Conservation (phyloP, 2,329 filamentous ascomycete genomes). For the Aspergillus sergii region DNA sequence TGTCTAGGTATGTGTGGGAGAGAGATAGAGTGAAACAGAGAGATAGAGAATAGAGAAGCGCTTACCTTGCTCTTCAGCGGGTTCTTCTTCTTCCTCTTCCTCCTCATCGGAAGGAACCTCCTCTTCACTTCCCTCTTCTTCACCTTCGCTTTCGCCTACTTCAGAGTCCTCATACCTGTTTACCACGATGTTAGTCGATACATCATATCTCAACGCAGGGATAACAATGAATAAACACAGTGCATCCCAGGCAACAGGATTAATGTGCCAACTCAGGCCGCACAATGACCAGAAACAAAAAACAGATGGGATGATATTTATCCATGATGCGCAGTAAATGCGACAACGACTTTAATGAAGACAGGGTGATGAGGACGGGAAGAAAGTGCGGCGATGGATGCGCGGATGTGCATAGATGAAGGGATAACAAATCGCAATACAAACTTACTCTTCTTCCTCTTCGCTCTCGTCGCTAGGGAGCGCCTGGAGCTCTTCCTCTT, state of each 20-base stretch:
- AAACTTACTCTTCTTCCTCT: slow-evolving; percentile 54
- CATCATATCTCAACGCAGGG: background rate
- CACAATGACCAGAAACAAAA: background rate
- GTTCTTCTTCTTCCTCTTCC: slow-evolving; percentile 32
- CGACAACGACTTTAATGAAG: background rate
- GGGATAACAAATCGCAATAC: background rate
- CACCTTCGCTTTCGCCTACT: slow-evolving; percentile 28
- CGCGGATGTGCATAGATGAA: background rate
- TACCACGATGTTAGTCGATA: background rate
- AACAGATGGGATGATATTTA: background rate
- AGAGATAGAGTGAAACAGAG: background rate
- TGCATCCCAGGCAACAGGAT: background rate
- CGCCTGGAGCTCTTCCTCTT: slow-evolving; percentile 50
- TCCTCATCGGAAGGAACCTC: slow-evolving; percentile 18
- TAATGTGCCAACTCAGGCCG: background rate
- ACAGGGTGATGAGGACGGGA: background rate
- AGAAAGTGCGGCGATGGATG: background rate
- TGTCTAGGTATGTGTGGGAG: background rate
- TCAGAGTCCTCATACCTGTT: slow-evolving; percentile 40
- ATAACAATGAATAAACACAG: background rate
- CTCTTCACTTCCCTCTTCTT: slow-evolving; percentile 31
- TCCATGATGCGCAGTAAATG: background rate
- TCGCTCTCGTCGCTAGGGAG: slow-evolving; percentile 54
- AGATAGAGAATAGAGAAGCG: background rate
- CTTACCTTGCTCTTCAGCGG: slow-evolving; percentile 26